Percentiles rank a stretch among this genome's conserved stretches.
These are phyloP conservation scores for Crucibulum laeve DNA, from an alignment of 768 basidiomycete species.

Conservation along the genomic window DNA sequence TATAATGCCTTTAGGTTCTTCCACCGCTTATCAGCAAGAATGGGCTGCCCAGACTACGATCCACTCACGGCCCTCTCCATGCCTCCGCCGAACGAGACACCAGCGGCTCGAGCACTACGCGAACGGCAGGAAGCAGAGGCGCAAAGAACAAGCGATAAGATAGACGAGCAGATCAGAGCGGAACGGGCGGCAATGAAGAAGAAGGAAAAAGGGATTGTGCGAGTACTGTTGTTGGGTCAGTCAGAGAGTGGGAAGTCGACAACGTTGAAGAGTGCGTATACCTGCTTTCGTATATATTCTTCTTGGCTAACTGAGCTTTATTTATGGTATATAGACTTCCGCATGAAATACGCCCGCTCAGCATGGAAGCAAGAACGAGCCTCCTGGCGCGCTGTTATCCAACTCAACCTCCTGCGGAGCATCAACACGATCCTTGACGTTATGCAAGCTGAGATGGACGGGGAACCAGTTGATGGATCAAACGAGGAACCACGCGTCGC, in stretches of 20 bases:
- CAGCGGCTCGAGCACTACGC: constrained; percentile 37
- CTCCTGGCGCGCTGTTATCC: constrained; percentile 73
- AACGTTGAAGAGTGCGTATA: constrained; percentile 50
- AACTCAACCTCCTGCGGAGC: constrained; percentile 72
- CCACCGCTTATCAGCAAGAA: too few species aligned
- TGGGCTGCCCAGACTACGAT: constrained; percentile 32
- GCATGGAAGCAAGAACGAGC: constrained; percentile 62
- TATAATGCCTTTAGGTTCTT: too few species aligned
- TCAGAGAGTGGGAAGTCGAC: constrained; percentile 64
- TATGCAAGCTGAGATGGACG: constrained; percentile 44
- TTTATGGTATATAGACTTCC: constrained; percentile 50
- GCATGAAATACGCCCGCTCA: constrained; percentile 56
- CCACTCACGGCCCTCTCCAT: constrained; percentile 55
- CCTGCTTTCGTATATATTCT: not conserved
- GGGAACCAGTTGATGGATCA: constrained; percentile 18
- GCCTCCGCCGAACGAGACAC: constrained; percentile 56
- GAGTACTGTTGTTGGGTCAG: constrained; percentile 54
- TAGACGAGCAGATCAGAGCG: constrained; percentile 51
- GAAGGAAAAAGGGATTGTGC: constrained; percentile 40
- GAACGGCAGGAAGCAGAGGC: constrained; percentile 52
- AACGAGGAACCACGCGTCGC: too few species aligned
- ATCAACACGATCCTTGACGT: constrained; percentile 59
- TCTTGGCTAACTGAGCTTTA: constrained; percentile 3
- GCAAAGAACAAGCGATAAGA: constrained; percentile 49
- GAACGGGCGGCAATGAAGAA: constrained; percentile 40